Percentiles rank a stretch among this genome's conserved stretches.
Evolutionary conservation across 257 asterid species (phyloP).

Genomic region (Scutellaria baicalensis): DNA sequence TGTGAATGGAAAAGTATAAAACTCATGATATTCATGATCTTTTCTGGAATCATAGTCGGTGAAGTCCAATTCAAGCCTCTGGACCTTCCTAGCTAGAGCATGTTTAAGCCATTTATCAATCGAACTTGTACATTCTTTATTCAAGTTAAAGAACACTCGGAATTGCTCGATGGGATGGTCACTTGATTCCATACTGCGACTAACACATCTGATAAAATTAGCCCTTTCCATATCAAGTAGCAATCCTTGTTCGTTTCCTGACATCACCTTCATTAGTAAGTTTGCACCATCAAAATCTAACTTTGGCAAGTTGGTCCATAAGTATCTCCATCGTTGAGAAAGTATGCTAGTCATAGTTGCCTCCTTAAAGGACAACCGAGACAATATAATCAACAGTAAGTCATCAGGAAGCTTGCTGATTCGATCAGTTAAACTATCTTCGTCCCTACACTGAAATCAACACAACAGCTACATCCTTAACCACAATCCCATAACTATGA

Average conservation of each 20-base stretch:
- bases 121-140: neutral
- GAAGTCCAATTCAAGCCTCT: constrained; percentile 9
- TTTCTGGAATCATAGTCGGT: neutral
- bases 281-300: neutral
- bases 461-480: neutral
- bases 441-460: neutral
- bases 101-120: neutral
- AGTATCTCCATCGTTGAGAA: constrained; percentile 4
- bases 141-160: neutral
- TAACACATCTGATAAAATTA: neutral
- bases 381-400: neutral
- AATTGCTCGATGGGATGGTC: neutral
- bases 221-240: neutral
- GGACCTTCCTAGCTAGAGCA: constrained; percentile 5
- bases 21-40: neutral
- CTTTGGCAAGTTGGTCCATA: neutral
- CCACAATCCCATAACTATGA: neutral
- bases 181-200: neutral
- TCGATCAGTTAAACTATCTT: neutral
- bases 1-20: neutral
- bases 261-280: neutral
- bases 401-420: constrained; percentile 5
- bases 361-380: neutral
- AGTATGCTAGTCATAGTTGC: neutral
- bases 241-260: neutral